phyloP scores from a whole-genome alignment of 345 rosid genomes.

The Bretschneidera sinensis region DNA sequence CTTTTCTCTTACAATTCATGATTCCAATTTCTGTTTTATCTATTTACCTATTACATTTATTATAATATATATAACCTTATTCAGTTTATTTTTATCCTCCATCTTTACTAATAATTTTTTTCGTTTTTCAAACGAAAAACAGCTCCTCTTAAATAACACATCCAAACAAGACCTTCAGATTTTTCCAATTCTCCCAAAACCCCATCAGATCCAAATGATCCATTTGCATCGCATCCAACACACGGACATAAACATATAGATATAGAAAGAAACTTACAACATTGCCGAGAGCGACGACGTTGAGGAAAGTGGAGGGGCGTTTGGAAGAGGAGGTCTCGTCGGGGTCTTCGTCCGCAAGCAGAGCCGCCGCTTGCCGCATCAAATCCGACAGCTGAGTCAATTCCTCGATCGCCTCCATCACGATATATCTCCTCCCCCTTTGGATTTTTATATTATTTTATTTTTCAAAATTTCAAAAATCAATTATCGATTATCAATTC shows the following conservation, averaged over 20 bases:
- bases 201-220: constrained; percentile 22
- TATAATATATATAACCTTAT: neutral
- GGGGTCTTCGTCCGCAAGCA: constrained; percentile 89
- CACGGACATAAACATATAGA: no score
- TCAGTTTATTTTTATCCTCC: neutral
- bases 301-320: constrained; percentile 73
- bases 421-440: constrained; percentile 1
- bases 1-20: neutral
- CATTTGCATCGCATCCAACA: no score
- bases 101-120: no score
- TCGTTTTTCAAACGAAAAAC: no score
- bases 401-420: constrained; percentile 97
- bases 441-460: neutral
- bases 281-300: constrained; percentile 82
- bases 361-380: constrained; percentile 78
- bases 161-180: neutral
- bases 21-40: neutral
- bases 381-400: constrained; percentile 76
- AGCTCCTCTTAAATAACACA: neutral
- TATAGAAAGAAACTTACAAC: constrained; percentile 50
- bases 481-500: neutral
- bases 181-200: constrained; percentile 1
- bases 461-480: neutral
- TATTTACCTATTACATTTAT: no score
- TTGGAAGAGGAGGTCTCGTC: constrained; percentile 56